phyloP scores from a whole-genome alignment of 73 alveolate species.

The Breviolum minutum region DNA sequence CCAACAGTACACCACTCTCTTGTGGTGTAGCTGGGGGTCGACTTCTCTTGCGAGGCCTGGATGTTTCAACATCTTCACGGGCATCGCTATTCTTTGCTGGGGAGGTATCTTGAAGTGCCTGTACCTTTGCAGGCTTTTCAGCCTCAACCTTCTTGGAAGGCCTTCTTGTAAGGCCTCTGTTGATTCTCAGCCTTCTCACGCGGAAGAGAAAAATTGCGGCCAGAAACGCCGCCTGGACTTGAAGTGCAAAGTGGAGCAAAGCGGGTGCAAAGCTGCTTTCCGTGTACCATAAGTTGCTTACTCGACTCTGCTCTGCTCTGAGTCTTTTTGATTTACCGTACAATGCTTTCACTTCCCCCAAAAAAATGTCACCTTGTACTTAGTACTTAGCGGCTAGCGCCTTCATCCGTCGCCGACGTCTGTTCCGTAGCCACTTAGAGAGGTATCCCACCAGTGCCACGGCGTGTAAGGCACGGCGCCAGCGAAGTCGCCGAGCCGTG shows the following conservation, averaged over 20 bases:
- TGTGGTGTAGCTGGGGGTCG: constrained; percentile 18
- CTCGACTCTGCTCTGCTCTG: background rate
- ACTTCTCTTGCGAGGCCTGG: constrained; percentile 22
- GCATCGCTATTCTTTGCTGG: background rate
- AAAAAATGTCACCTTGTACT: background rate
- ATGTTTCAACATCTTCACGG: background rate
- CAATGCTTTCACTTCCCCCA: background rate
- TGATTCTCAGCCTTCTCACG: constrained; percentile 4
- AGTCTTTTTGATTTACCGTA: background rate
- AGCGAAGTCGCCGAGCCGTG: constrained; percentile 41
- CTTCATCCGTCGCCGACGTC: constrained; percentile 60
- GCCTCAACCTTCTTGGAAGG: background rate
- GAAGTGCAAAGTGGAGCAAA: background rate
- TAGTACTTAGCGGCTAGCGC: too few species aligned
- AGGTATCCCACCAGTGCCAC: background rate
- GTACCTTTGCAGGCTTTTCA: background rate
- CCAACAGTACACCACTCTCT: constrained; percentile 11
- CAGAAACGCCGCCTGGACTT: constrained; percentile 11
- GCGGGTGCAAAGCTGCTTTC: background rate
- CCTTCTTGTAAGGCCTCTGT: background rate
- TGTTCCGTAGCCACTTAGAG: background rate
- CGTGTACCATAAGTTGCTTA: background rate
- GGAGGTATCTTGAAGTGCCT: background rate
- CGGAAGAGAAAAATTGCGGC: constrained; percentile 30
- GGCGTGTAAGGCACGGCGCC: constrained; percentile 65